phyloP scores from a whole-genome alignment of 73 alveolate species.

The Durusdinium trenchii region DNA sequence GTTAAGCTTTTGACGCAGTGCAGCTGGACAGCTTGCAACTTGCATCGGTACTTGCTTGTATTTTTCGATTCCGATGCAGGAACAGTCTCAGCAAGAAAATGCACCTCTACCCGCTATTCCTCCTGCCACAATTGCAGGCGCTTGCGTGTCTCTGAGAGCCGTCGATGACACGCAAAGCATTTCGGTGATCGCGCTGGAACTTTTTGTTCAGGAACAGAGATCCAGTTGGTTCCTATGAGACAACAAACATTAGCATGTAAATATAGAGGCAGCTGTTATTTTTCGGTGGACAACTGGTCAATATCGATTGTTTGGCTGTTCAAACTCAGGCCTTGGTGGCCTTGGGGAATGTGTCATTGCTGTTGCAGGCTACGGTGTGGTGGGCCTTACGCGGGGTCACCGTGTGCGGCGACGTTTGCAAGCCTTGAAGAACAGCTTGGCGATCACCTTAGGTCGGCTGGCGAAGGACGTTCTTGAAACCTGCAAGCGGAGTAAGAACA shows the following conservation, averaged over 20 bases:
- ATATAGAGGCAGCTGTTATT: too few relatives aligned
- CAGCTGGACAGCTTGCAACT: too few relatives aligned
- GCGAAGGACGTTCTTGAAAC: background rate
- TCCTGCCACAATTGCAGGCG: slow-evolving; percentile 40
- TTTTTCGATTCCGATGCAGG: too few relatives aligned
- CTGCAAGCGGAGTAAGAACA: background rate
- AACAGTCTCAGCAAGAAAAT: background rate
- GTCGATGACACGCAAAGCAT: too few relatives aligned
- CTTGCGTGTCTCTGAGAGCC: background rate
- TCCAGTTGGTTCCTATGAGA: background rate
- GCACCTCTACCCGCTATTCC: slow-evolving; percentile 60
- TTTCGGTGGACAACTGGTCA: too few relatives aligned
- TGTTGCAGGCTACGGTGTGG: slow-evolving; percentile 35
- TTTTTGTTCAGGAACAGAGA: background rate
- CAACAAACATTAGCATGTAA: too few relatives aligned
- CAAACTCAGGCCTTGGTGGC: too few relatives aligned
- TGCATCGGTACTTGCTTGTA: too few relatives aligned
- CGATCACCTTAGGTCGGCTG: slow-evolving; percentile 10
- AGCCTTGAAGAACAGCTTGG: slow-evolving; percentile 40
- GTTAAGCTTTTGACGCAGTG: too few relatives aligned
- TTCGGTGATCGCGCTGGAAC: background rate
- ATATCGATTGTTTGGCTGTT: too few relatives aligned
- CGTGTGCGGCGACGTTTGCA: slow-evolving; percentile 63
- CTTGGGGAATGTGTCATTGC: background rate
- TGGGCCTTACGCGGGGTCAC: slow-evolving; percentile 37